Evolutionary conservation across 192 early-diverging fungal species (phyloP).

Genomic region (Coemansia sp.): DNA sequence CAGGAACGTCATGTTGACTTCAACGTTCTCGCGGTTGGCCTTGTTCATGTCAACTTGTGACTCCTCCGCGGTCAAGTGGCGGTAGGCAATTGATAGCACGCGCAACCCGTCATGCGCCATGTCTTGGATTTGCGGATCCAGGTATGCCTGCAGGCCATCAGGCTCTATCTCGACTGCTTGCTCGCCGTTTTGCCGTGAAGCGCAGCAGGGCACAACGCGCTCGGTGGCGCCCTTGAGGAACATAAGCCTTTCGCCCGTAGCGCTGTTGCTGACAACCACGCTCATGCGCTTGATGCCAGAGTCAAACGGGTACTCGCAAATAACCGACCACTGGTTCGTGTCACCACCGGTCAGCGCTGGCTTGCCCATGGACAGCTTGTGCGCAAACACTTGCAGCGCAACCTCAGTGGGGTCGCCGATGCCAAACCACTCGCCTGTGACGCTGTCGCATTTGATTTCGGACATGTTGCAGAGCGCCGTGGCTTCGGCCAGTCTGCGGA

Average conservation of each 20-base stretch:
- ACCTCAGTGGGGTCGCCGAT: slow-evolving; percentile 93
- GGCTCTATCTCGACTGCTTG: slow-evolving; percentile 5
- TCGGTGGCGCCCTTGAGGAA: slow-evolving; percentile 92
- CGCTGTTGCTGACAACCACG: slow-evolving; percentile 58
- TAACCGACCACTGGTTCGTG: slow-evolving; percentile 48
- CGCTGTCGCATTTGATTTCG: slow-evolving; percentile 59
- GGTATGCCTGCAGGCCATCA: slow-evolving; percentile 44
- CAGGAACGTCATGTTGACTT: slow-evolving; percentile 69
- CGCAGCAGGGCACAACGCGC: slow-evolving; percentile 74
- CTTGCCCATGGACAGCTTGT: slow-evolving; percentile 74
- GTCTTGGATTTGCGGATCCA: slow-evolving; percentile 61
- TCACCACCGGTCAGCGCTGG: slow-evolving; percentile 54
- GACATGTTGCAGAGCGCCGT: slow-evolving; percentile 83
- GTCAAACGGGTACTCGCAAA: slow-evolving; percentile 70
- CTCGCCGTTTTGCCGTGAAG: slow-evolving; percentile 44
- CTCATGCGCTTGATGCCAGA: slow-evolving; percentile 87
- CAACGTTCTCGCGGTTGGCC: slow-evolving; percentile 57
- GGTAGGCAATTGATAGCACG: slow-evolving; percentile 79
- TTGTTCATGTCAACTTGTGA: slow-evolving; percentile 36
- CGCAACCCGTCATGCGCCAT: slow-evolving; percentile 77
- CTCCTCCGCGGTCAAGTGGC: slow-evolving; percentile 44
- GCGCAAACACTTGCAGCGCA: slow-evolving; percentile 79
- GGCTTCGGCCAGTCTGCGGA: slow-evolving; percentile 53
- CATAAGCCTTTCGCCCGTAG: slow-evolving; percentile 49
- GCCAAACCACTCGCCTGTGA: slow-evolving; percentile 63